These are phyloP conservation scores for Saccharomyces hybrid DNA, from an alignment of 1,139 yeast species.

Conservation along the genomic window DNA sequence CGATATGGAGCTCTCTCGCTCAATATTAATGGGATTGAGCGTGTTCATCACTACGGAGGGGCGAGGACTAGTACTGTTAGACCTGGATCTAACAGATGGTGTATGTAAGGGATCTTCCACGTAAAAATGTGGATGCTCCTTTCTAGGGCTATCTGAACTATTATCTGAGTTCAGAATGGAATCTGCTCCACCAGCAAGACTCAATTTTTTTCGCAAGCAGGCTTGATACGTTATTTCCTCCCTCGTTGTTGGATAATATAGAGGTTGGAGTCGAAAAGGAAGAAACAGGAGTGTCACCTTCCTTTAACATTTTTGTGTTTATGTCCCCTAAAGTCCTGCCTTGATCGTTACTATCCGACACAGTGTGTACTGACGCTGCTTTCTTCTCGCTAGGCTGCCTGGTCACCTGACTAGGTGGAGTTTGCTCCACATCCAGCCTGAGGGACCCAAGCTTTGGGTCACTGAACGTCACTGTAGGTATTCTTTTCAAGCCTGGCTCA, in stretches of 20 bases:
- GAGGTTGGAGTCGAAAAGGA: neutral
- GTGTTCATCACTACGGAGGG: constrained; percentile 5
- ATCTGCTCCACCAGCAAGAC: neutral
- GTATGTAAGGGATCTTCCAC: constrained; percentile 60
- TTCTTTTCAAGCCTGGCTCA: constrained; percentile 30
- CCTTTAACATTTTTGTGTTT: constrained; percentile 3
- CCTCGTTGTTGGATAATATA: neutral
- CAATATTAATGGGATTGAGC: constrained; percentile 3
- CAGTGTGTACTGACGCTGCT: constrained; percentile 33
- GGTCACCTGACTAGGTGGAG: constrained; percentile 6
- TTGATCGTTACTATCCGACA: neutral
- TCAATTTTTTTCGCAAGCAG: neutral
- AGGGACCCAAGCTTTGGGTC: constrained; percentile 22
- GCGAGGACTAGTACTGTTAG: constrained; percentile 35
- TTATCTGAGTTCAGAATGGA: constrained; percentile 1
- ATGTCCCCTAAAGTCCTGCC: neutral
- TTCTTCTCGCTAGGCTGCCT: constrained; percentile 34
- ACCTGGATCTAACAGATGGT: constrained; percentile 31
- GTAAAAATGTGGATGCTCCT: constrained; percentile 73
- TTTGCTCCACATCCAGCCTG: neutral
- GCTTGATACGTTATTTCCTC: neutral
- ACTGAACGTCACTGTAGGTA: constrained; percentile 33
- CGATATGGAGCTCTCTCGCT: constrained; percentile 3
- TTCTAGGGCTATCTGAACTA: constrained; percentile 2
- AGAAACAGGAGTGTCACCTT: constrained; percentile 1